phyloP scores from a whole-genome alignment of 176 grass and related monocot species.

The Juncus effusus region DNA sequence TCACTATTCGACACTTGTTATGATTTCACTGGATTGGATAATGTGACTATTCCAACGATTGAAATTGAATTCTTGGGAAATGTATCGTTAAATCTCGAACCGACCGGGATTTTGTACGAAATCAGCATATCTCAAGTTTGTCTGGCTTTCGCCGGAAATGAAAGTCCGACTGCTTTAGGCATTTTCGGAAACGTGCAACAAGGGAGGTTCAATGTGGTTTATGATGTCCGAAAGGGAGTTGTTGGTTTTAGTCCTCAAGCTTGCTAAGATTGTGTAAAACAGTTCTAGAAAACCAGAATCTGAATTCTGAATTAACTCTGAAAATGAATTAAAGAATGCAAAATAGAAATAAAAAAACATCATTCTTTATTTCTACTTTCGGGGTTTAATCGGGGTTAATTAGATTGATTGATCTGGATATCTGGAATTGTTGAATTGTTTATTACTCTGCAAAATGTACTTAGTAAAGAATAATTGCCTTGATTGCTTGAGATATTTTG shows the following conservation, averaged over 20 bases:
- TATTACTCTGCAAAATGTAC: no score
- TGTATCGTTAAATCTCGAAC: slow-evolving; percentile 20
- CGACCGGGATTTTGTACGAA: not conserved
- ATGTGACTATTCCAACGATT: slow-evolving; percentile 18
- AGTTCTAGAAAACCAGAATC: no score
- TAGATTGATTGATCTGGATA: no score
- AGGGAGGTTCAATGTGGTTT: slow-evolving; percentile 32
- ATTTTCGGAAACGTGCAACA: slow-evolving; percentile 49
- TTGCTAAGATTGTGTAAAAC: slow-evolving; percentile 14
- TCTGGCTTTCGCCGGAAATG: slow-evolving; percentile 24
- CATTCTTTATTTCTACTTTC: no score
- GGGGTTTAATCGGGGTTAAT: no score
- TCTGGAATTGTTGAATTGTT: no score
- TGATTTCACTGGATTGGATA: slow-evolving; percentile 29
- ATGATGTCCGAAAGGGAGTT: slow-evolving; percentile 23
- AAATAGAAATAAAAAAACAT: no score
- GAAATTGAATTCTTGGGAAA: slow-evolving; percentile 23
- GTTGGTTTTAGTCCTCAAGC: slow-evolving; percentile 30
- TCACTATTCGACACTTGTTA: slow-evolving; percentile 36
- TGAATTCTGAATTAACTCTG: no score
- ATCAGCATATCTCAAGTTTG: not conserved
- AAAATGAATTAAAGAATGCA: no score
- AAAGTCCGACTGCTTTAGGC: not conserved
- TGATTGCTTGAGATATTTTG: no score
- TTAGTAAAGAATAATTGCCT: no score